phyloP scores from a whole-genome alignment of 805 yeast species.

The Millerago galiae region DNA sequence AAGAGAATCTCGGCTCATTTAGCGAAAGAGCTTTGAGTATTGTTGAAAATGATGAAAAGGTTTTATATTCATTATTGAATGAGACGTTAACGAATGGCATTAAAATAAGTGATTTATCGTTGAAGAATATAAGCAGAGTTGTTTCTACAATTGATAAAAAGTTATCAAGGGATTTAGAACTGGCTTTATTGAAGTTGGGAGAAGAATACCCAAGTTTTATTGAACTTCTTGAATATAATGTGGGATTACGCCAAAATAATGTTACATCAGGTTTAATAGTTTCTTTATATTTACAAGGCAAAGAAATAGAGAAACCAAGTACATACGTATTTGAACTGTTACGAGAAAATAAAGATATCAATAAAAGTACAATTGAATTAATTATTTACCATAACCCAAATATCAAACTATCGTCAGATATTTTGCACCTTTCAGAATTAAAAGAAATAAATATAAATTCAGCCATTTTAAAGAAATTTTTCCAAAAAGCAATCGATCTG shows the following conservation, averaged over 20 bases:
- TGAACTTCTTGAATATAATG: background rate
- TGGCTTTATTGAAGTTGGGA: background rate
- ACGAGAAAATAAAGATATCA: background rate
- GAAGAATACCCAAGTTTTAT: background rate
- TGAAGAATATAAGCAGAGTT: background rate
- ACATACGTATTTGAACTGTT: background rate
- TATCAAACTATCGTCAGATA: constrained; percentile 5
- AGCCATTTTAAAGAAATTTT: constrained; percentile 9
- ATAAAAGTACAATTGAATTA: constrained; percentile 9
- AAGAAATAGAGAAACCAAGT: constrained; percentile 8
- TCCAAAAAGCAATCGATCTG: constrained; percentile 8
- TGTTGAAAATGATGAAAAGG: no score
- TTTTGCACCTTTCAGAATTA: constrained; percentile 3
- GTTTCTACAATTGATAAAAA: no score
- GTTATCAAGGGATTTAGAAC: background rate
- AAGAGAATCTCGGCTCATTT: background rate
- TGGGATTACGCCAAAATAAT: background rate
- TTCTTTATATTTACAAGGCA: constrained; percentile 6
- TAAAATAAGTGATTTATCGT: background rate
- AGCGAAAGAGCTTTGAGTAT: background rate
- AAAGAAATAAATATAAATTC: constrained; percentile 9
- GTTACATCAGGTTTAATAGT: constrained; percentile 4
- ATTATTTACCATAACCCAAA: constrained; percentile 8
- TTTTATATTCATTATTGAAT: no score
- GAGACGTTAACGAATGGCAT: background rate